Percentiles rank a stretch among this genome's conserved stretches.
These are phyloP conservation scores for Globisporangium radiosum DNA, from an alignment of 352 stramenopile species.

Conservation along the genomic window DNA sequence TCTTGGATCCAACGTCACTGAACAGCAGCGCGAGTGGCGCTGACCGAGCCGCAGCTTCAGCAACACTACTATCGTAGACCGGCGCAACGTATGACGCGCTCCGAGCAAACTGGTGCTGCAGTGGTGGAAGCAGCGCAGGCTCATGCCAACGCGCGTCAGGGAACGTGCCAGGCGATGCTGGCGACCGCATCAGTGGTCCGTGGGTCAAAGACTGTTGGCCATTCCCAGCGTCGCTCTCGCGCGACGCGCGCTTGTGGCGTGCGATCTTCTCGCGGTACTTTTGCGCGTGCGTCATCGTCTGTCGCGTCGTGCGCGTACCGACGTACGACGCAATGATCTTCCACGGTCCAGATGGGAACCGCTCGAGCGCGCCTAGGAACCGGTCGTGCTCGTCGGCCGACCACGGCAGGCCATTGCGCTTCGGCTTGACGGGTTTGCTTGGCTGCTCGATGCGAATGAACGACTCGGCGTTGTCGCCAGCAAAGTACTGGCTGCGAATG, in stretches of 20 bases:
- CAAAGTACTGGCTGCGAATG: background rate
- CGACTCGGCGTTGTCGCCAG: background rate
- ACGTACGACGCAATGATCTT: conserved; percentile 19
- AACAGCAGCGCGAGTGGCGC: too few species aligned
- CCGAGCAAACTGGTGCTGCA: too few species aligned
- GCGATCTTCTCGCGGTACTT: conserved; percentile 11
- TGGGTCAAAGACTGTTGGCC: too few species aligned
- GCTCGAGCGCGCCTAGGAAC: conserved; percentile 18
- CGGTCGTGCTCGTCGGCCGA: conserved; percentile 16
- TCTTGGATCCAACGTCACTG: too few species aligned
- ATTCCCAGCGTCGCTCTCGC: too few species aligned
- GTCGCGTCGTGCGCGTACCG: conserved; percentile 35
- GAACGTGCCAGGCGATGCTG: too few species aligned
- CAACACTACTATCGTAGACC: too few species aligned
- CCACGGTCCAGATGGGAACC: conserved; percentile 22
- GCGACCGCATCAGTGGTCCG: too few species aligned
- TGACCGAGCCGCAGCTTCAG: too few species aligned
- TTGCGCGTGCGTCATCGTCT: conserved; percentile 42
- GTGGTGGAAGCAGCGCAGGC: too few species aligned
- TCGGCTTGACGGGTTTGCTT: background rate
- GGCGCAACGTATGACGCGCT: too few species aligned
- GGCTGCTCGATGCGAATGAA: conserved; percentile 3
- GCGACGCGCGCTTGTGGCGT: background rate
- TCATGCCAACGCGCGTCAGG: too few species aligned
- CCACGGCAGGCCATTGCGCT: conserved; percentile 5